Percentiles rank a stretch among this genome's conserved stretches.
phyloP scores from a whole-genome alignment of 2,329 filamentous ascomycete species.

The Neofusicoccum sp. region DNA sequence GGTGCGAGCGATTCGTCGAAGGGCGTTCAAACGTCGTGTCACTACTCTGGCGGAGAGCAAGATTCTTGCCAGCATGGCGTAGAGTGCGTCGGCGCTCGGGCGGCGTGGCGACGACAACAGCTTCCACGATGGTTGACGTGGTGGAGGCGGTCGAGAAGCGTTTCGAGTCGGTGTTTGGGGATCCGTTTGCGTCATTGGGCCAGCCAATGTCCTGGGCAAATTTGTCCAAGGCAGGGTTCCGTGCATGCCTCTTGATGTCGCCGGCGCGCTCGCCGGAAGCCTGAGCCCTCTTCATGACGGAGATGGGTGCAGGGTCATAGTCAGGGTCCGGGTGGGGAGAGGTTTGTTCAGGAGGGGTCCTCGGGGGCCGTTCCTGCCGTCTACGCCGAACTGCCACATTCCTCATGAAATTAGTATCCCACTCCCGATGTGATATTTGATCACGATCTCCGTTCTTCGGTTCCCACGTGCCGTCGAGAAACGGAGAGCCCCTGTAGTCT shows the following conservation, averaged over 20 bases:
- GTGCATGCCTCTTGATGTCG: constrained; percentile 31
- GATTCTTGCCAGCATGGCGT: constrained; percentile 55
- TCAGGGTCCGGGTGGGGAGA: background rate
- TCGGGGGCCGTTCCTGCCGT: constrained; percentile 32
- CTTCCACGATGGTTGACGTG: constrained; percentile 55
- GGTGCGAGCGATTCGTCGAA: constrained; percentile 44
- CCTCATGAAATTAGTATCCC: constrained; percentile 41
- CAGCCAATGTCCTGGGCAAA: constrained; percentile 52
- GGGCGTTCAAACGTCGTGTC: constrained; percentile 38
- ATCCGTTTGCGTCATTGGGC: constrained; percentile 38
- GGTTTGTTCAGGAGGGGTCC: constrained; percentile 25
- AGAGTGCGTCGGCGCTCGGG: constrained; percentile 46
- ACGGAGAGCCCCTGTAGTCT: background rate
- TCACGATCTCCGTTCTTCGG: constrained; percentile 19
- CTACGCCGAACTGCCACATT: constrained; percentile 39
- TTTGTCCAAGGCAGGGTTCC: constrained; percentile 44
- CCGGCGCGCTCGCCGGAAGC: constrained; percentile 35
- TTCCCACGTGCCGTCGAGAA: constrained; percentile 1
- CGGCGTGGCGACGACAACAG: constrained; percentile 53
- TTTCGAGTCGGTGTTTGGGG: constrained; percentile 33
- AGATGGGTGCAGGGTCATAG: background rate
- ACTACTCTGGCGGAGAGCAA: constrained; percentile 48
- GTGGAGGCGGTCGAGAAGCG: constrained; percentile 53
- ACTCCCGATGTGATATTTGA: constrained; percentile 35
- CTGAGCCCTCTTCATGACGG: constrained; percentile 9